Conservation (phyloP, 2,329 filamentous ascomycete species). For the Aspergillus costaricaensis region DNA sequence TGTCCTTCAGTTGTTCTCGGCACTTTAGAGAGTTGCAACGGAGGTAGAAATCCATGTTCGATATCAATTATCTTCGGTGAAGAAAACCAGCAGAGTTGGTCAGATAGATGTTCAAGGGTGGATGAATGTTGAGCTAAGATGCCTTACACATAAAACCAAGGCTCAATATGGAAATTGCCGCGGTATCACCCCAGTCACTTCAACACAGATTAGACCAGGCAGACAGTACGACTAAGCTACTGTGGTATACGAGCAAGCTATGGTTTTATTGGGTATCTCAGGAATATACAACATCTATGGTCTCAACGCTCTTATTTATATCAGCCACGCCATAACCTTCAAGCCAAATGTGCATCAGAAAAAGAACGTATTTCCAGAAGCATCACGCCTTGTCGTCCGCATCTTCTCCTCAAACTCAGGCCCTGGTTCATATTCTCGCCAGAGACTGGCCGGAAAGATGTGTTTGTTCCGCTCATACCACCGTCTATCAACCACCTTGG, state of each 20-base stretch:
- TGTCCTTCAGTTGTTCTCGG: conserved; percentile 65
- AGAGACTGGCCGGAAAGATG: conserved; percentile 93
- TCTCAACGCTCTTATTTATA: conserved; percentile 11
- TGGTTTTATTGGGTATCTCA: conserved; percentile 18
- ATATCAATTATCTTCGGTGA: background rate
- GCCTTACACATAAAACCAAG: background rate
- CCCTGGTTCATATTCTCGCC: conserved; percentile 91
- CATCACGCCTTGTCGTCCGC: conserved; percentile 75
- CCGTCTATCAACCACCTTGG: conserved; percentile 91
- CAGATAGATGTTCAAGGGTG: background rate
- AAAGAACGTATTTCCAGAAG: conserved; percentile 91
- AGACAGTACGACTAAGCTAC: background rate
- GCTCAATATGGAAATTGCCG: background rate
- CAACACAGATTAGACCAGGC: background rate
- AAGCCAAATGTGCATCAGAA: conserved; percentile 47
- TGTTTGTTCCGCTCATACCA: conserved; percentile 99
- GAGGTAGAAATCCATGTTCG: conserved; percentile 69
- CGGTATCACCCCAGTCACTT: background rate
- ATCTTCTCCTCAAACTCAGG: conserved; percentile 69
- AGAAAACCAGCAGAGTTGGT: background rate
- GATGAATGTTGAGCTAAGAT: background rate
- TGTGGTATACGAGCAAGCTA: background rate
- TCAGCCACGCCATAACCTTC: background rate
- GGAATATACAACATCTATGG: conserved; percentile 17
- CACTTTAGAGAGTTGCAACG: conserved; percentile 82